Evolutionary conservation across 495 filamentous ascomycete genomes (phyloP).

Genomic region (Lophiostoma macrostomum): DNA sequence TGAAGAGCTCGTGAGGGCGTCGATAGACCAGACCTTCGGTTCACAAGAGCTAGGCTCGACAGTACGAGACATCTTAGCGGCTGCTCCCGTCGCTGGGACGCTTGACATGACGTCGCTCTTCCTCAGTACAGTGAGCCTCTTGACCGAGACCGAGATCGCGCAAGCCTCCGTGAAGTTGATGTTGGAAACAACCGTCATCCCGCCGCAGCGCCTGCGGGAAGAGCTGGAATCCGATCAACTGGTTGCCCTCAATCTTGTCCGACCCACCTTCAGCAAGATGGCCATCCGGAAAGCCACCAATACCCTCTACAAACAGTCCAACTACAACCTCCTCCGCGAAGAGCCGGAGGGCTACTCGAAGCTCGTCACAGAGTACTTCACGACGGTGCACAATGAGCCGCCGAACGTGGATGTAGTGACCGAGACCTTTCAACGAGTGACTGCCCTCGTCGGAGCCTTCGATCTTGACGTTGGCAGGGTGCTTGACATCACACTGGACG

Average conservation of each 20-base stretch:
- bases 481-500: constrained; percentile 86
- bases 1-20: constrained; percentile 77
- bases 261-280: constrained; percentile 77
- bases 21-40: constrained; percentile 63
- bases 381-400: constrained; percentile 55
- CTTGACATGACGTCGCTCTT: constrained; percentile 58
- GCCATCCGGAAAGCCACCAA: constrained; percentile 87
- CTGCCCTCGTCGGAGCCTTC: constrained; percentile 88
- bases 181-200: constrained; percentile 67
- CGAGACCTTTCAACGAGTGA: constrained; percentile 74
- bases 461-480: constrained; percentile 92
- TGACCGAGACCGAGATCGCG: constrained; percentile 61
- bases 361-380: constrained; percentile 83
- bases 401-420: constrained; percentile 62
- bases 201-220: constrained; percentile 68
- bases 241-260: constrained; percentile 70
- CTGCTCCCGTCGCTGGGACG: constrained; percentile 49
- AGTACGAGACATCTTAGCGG: constrained; percentile 70
- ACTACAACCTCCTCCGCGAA: constrained; percentile 93
- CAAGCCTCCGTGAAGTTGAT: constrained; percentile 51
- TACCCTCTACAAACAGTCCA: constrained; percentile 88
- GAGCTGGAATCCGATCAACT: constrained; percentile 77
- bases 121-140: constrained; percentile 51
- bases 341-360: constrained; percentile 95
- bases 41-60: constrained; percentile 66